Conservation (phyloP, 2,329 filamentous ascomycete genomes). For the Alternaria ventricosa region DNA sequence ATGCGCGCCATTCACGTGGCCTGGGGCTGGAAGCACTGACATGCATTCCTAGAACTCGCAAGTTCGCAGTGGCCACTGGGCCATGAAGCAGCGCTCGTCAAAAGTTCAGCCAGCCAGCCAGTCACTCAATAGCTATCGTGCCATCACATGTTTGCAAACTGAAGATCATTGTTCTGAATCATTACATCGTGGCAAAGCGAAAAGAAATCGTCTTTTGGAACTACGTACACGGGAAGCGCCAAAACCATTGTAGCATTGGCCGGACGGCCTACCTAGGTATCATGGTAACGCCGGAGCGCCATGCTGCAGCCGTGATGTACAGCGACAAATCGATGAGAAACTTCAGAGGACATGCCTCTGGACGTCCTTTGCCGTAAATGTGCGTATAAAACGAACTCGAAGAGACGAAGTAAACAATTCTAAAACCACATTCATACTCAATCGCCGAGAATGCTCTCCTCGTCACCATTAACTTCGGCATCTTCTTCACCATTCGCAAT, state of each 20-base stretch:
- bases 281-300: slow-evolving; percentile 17
- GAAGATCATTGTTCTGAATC: not conserved
- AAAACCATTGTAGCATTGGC: not conserved
- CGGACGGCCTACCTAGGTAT: not conserved
- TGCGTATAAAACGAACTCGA: not conserved
- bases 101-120: not conserved
- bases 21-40: not conserved
- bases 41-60: not conserved
- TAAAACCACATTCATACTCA: slow-evolving; percentile 19
- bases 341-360: not conserved
- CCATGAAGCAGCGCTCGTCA: not conserved
- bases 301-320: slow-evolving; percentile 8
- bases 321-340: not conserved
- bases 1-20: not conserved
- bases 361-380: not conserved
- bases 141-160: not conserved
- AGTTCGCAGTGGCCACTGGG: not conserved
- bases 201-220: not conserved
- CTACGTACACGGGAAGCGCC: not conserved
- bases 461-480: slow-evolving; percentile 39
- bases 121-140: not conserved
- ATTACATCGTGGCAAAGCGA: not conserved
- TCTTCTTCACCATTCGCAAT: slow-evolving; percentile 36
- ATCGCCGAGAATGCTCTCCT: slow-evolving; percentile 54
- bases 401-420: not conserved